A percentile compares a stretch with the other conserved stretches of the same genome.
Conservation (phyloP, 2,329 filamentous ascomycete genomes). For the Aureobasidium sp. region DNA sequence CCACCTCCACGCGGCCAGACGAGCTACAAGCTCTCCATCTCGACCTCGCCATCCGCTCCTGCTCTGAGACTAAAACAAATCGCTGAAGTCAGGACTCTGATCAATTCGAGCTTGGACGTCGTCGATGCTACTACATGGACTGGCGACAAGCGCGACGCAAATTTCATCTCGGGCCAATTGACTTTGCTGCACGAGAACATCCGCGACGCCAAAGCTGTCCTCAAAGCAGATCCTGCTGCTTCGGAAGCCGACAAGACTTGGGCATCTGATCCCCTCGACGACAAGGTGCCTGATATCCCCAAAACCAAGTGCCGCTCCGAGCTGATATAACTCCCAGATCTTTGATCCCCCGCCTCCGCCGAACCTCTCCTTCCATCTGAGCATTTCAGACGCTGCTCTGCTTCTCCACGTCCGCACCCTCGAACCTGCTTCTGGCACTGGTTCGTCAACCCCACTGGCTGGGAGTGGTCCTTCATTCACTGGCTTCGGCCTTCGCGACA, state of each 20-base stretch:
- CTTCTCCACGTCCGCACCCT: slow-evolving; percentile 60
- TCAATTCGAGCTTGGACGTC: slow-evolving; percentile 77
- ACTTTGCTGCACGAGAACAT: slow-evolving; percentile 54
- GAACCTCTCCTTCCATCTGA: slow-evolving; percentile 63
- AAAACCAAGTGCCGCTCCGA: no score
- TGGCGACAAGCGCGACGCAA: slow-evolving; percentile 53
- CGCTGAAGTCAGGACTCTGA: slow-evolving; percentile 62
- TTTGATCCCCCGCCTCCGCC: slow-evolving; percentile 57
- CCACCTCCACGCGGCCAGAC: slow-evolving; percentile 45
- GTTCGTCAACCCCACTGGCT: slow-evolving; percentile 27
- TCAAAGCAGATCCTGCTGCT: slow-evolving; percentile 43
- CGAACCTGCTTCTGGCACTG: slow-evolving; percentile 41
- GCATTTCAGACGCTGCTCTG: slow-evolving; percentile 49
- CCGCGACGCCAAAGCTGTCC: slow-evolving; percentile 50
- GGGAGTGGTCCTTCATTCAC: slow-evolving; percentile 33
- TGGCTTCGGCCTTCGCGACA: slow-evolving; percentile 52
- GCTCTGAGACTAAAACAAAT: slow-evolving; percentile 62
- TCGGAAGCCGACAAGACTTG: slow-evolving; percentile 45
- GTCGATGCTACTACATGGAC: slow-evolving; percentile 71
- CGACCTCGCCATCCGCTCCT: slow-evolving; percentile 46
- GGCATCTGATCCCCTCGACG: slow-evolving; percentile 49
- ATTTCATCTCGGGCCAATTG: slow-evolving; percentile 53
- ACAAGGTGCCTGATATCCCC: slow-evolving; percentile 40
- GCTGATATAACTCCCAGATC: not conserved
- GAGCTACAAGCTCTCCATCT: slow-evolving; percentile 47